Conservation (phyloP, 352 stramenopile genomes). For the Saprolegnia parasitica region DNA sequence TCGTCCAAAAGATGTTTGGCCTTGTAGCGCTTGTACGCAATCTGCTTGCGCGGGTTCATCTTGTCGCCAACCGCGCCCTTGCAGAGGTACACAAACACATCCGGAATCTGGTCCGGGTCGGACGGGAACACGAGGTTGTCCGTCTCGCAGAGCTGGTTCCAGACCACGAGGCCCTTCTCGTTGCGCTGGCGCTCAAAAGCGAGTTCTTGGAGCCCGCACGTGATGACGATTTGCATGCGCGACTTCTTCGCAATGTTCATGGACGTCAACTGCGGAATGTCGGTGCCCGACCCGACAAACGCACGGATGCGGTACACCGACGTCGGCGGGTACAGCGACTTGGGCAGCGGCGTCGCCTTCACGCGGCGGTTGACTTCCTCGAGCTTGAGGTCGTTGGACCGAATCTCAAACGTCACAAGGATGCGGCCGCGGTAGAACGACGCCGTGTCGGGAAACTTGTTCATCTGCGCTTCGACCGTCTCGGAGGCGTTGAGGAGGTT, state of each 20-base stretch:
- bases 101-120: conserved; percentile 70
- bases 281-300: conserved; percentile 65
- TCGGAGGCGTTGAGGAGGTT: conserved; percentile 50
- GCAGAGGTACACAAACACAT: conserved; percentile 87
- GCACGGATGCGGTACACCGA: conserved; percentile 67
- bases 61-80: conserved; percentile 51
- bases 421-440: conserved; percentile 80
- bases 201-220: conserved; percentile 60
- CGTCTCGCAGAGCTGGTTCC: conserved; percentile 74
- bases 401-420: conserved; percentile 65
- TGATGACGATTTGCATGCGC: conserved; percentile 73
- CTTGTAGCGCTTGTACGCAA: conserved; percentile 79
- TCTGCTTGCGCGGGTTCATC: conserved; percentile 36
- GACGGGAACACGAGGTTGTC: conserved; percentile 70
- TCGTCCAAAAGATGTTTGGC: conserved; percentile 67
- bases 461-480: conserved; percentile 79
- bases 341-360: conserved; percentile 66
- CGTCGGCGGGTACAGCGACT: conserved; percentile 52
- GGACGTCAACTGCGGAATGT: conserved; percentile 64
- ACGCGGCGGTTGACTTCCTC: conserved; percentile 82
- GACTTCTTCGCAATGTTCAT: conserved; percentile 66
- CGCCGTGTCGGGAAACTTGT: conserved; percentile 70
- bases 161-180: conserved; percentile 75
- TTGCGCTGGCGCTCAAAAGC: conserved; percentile 54
- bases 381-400: conserved; percentile 65